These are phyloP conservation scores for apple (Malus domestica) DNA, from an alignment of 306 rosid species.

Conservation along the genomic window DNA sequence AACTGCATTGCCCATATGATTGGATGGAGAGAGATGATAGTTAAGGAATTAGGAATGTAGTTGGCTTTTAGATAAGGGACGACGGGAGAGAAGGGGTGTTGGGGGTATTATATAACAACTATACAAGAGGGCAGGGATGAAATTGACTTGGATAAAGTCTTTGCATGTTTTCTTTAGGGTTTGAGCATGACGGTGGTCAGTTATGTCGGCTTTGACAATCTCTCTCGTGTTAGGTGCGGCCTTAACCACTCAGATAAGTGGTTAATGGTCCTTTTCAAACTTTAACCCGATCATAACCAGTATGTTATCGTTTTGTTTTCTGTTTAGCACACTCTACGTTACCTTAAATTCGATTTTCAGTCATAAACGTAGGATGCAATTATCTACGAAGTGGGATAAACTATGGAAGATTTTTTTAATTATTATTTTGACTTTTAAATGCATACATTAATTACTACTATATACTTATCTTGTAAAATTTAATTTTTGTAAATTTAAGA, in stretches of 20 bases:
- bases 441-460: too few species aligned
- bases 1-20: constrained; percentile 48
- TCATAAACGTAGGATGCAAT: too few species aligned
- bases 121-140: background rate
- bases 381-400: too few species aligned
- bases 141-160: constrained; percentile 56
- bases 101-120: constrained; percentile 7
- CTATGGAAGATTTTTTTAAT: too few species aligned
- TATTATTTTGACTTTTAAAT: too few species aligned
- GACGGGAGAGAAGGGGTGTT: background rate
- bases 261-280: background rate
- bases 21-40: background rate
- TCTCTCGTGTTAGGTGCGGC: background rate
- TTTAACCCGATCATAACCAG: background rate
- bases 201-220: constrained; percentile 66
- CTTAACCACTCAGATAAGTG: background rate
- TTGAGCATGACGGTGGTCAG: constrained; percentile 63
- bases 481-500: too few species aligned
- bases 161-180: constrained; percentile 3
- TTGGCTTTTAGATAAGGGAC: background rate
- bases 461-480: too few species aligned
- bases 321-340: background rate
- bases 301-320: background rate
- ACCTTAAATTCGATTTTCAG: background rate
- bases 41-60: background rate